Conservation (phyloP, 768 basidiomycete genomes). For the Rhodocollybia butyracea region DNA sequence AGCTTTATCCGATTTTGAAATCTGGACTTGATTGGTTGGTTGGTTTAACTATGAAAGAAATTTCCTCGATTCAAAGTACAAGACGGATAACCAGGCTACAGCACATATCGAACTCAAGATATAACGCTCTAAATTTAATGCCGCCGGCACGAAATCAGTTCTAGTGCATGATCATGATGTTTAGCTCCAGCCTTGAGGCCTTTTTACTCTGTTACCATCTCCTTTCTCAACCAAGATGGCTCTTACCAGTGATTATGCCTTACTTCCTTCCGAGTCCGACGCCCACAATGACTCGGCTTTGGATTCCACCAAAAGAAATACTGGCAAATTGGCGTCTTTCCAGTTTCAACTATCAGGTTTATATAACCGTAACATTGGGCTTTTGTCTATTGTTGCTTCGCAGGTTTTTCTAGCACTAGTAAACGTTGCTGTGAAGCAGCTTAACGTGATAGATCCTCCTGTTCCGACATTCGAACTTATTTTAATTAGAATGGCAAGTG, state of each 20-base stretch:
- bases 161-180: not conserved
- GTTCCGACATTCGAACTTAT: constrained; percentile 58
- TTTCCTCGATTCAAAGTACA: too few relatives aligned
- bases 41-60: too few relatives aligned
- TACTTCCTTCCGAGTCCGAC: not conserved
- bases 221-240: not conserved
- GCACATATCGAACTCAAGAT: too few relatives aligned
- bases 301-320: not conserved
- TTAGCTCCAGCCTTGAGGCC: not conserved
- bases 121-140: too few relatives aligned
- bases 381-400: constrained; percentile 53
- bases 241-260: not conserved
- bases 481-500: constrained; percentile 53
- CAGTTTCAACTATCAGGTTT: not conserved
- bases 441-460: constrained; percentile 55
- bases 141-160: too few relatives aligned
- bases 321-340: not conserved
- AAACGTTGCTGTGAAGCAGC: constrained; percentile 60
- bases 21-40: too few relatives aligned
- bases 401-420: constrained; percentile 62
- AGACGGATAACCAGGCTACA: too few relatives aligned
- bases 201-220: not conserved
- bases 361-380: constrained; percentile 28
- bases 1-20: too few relatives aligned
- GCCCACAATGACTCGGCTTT: not conserved